Evolutionary conservation across 2,329 filamentous ascomycete genomes (phyloP), one percentile per base, ranked within the genome.

Genomic region (Sclerotinia minor): DNA sequence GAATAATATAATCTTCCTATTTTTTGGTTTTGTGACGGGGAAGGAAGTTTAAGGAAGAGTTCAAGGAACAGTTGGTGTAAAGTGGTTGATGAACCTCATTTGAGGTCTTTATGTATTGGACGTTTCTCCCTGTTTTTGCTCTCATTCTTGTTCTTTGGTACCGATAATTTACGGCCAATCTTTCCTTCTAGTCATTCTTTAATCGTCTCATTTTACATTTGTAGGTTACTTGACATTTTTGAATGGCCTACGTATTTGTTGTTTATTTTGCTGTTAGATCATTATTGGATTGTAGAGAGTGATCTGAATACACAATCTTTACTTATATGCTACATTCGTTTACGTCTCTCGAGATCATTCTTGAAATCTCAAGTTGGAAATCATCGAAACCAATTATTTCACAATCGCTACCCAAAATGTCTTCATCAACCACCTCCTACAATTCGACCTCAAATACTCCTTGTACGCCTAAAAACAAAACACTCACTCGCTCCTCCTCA

Each of bases 41-140:
- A 17, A 19, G 44, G 44, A 49, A 24, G 7, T 61, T 21, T 13
- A 24, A 35, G 58, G 45, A 50, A 47, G 17, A 50, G 44, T 35
- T n/a, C 32, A n/a, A 32, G 53, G 32, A 38, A 55, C 29, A 24
- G 38, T 35, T 60, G 41, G 35, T 47, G 58, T 35, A 49, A 60
- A 11, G 21, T 17, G 26, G 29, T 60, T 19, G 58, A 60, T 60
- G 41, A 38, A 21, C 59, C 59, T 50, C n/a, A 11, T 50, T 38
- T 24, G 5, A 24, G 29, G 29, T 49, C 29, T 38, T 38, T 61
- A 50, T 50, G 21, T 50, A 50, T 11, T 50, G 45, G 21, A 15
- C 13, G 17, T 26, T 5, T 38, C 59, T 50, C 45, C 29, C 45
- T 5, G 19, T 61, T 26, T 50, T 35, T 35, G 26, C 13, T 38